Base-by-base conservation (phyloP, 1,284 basidiomycete genomes). In the Xerocomus minutiporus region DNA sequence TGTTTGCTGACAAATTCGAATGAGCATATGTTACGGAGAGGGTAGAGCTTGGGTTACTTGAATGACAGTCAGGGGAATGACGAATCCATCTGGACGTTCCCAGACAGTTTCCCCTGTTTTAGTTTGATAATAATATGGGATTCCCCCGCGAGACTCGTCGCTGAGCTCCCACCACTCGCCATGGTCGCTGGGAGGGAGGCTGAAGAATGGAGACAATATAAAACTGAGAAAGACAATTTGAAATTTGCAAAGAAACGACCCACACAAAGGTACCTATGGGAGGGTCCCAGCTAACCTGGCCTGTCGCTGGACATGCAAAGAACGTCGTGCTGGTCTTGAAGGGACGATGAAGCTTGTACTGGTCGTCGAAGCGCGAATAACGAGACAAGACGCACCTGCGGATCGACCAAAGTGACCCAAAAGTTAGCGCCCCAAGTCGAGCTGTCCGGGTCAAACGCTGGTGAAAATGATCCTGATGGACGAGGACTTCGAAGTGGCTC, bases 151-250 rank as follows among this genome's bases (percentile, higher is more conserved):
- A 31, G 82, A 79, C 35, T 90, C 84, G 69, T 96, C 93, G 41
- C 79, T 77, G 58, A 97, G 79, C 70, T 97, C 93, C 92, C 93
- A 96, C 93, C 93, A 97, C 67, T 96, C 92, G 44, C 94, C 94
- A 32, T 89, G 84, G 3, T 82, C 77, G 55, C 79, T 88, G 7
- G 91, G 88, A 25, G 93, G 94, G 34, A 97, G 74, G 43, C 88
- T 91, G 61, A 17, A 62, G 31, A 32, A 9, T 26, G 17, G 4
- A 12, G 29, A 57, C 8, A 51, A 54, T 43, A 56, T 45, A 51
- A 55, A 49, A 44, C 38, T 54, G 41, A 53, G 46, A 41, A 20
- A 35, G 29, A 28, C 1, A n/a, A 57, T 54, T 62, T 59, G 53
- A 51, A 61, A 61, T 51, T 40, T 20, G 45, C 13, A 35, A 51